These are phyloP conservation scores for Metarhizium brunneum DNA, from an alignment of 2,329 filamentous ascomycete genomes.

Conservation along the genomic window DNA sequence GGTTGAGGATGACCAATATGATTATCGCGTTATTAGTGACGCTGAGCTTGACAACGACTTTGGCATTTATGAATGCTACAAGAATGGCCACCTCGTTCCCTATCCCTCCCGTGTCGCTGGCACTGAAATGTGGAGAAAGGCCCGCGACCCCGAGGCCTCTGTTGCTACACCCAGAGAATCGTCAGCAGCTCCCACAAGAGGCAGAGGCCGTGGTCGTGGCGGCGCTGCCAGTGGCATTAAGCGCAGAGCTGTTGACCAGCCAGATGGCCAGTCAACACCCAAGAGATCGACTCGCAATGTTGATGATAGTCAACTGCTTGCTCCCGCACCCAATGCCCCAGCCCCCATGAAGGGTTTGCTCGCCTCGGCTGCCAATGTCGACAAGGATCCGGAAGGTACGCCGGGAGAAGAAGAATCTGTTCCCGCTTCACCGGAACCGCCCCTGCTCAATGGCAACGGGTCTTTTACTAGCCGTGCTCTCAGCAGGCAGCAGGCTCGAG, in stretches of 20 bases:
- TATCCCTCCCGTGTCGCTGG: conserved; percentile 34
- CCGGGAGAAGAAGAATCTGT: conserved; percentile 26
- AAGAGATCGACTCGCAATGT: conserved; percentile 35
- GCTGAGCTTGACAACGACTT: conserved; percentile 33
- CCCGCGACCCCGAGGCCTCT: conserved; percentile 27
- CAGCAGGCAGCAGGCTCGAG: conserved; percentile 22
- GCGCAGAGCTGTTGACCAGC: conserved; percentile 40
- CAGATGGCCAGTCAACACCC: conserved; percentile 37
- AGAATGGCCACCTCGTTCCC: conserved; percentile 33
- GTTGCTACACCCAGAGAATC: conserved; percentile 19
- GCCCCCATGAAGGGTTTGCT: conserved; percentile 29
- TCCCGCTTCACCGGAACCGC: conserved; percentile 26
- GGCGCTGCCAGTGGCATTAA: conserved; percentile 30
- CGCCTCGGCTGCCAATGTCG: conserved; percentile 27
- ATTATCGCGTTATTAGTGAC: conserved; percentile 35
- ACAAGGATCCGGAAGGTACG: conserved; percentile 23
- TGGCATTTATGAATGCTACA: conserved; percentile 30
- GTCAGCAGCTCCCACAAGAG: conserved; percentile 18
- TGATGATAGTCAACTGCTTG: conserved; percentile 17
- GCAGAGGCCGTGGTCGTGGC: conserved; percentile 23
- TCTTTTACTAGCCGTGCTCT: conserved; percentile 14
- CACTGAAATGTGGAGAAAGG: conserved; percentile 31
- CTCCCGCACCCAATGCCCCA: conserved; percentile 15
- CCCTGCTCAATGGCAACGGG: conserved; percentile 17
- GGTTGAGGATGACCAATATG: conserved; percentile 34